phyloP scores from a whole-genome alignment of 2,329 filamentous ascomycete genomes.

The Rutstroemia sp. region DNA sequence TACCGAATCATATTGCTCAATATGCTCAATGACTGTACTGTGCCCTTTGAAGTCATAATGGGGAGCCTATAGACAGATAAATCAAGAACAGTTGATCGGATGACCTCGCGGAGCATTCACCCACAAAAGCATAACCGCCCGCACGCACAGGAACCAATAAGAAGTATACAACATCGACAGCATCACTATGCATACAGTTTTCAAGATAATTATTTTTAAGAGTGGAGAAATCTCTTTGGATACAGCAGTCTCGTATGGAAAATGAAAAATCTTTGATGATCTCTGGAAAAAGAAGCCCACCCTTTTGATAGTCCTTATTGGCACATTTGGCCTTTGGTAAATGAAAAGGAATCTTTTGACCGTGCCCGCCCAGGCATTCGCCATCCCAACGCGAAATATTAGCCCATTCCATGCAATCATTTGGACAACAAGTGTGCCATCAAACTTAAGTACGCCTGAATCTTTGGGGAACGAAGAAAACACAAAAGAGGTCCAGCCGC shows the following conservation, averaged over 20 bases:
- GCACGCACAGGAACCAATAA: not conserved
- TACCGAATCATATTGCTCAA: too few relatives aligned
- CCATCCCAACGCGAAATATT: constrained; percentile 25
- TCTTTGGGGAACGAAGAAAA: constrained; percentile 18
- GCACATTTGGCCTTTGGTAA: constrained; percentile 20
- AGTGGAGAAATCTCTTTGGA: not conserved
- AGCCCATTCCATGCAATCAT: constrained; percentile 29
- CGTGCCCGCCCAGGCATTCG: constrained; percentile 25
- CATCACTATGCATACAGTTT: not conserved
- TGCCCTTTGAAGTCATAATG: too few relatives aligned
- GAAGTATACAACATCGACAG: not conserved
- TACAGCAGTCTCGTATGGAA: constrained; percentile 8
- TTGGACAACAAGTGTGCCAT: constrained; percentile 25
- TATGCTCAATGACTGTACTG: too few relatives aligned
- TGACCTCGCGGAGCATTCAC: too few relatives aligned
- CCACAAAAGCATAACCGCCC: too few relatives aligned
- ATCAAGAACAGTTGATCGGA: too few relatives aligned
- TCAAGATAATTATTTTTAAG: constrained; percentile 5
- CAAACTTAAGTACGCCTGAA: constrained; percentile 30
- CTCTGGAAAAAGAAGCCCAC: constrained; percentile 23
- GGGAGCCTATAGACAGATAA: too few relatives aligned
- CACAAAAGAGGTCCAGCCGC: constrained; percentile 29
- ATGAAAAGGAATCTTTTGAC: constrained; percentile 30
- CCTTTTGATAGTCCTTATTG: constrained; percentile 27
- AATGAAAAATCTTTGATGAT: constrained; percentile 29